A percentile compares a stretch with the other conserved stretches of the same genome.
These are phyloP conservation scores for Trichosporon faecale DNA, from an alignment of 1,284 basidiomycete genomes.

Conservation along the genomic window DNA sequence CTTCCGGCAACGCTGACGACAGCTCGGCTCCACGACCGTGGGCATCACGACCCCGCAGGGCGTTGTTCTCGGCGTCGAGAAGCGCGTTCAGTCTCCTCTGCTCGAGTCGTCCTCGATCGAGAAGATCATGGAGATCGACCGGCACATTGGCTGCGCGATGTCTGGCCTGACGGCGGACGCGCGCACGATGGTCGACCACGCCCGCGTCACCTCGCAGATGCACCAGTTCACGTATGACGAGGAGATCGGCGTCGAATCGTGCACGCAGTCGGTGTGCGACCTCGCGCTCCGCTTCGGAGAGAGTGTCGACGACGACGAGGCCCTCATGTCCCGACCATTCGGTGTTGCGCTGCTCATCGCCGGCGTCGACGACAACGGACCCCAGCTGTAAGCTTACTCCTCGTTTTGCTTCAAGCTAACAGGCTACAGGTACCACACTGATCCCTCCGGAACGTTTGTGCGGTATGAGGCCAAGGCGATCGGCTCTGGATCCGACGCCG, in stretches of 20 bases:
- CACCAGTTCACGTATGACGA: conserved; percentile 98
- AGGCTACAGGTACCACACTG: conserved; percentile 78
- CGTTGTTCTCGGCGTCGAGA: conserved; percentile 93
- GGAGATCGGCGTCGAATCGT: conserved; percentile 92
- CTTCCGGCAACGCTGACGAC: conserved; percentile 19
- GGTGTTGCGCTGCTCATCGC: conserved; percentile 97
- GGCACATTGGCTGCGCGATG: conserved; percentile 96
- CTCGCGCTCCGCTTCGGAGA: conserved; percentile 96
- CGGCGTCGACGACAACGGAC: conserved; percentile 92
- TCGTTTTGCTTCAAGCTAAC: conserved; percentile 11
- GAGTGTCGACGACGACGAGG: conserved; percentile 97
- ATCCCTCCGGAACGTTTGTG: conserved; percentile 98
- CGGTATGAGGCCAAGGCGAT: conserved; percentile 98
- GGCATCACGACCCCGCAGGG: conserved; percentile 84
- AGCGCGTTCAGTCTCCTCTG: conserved; percentile 94
- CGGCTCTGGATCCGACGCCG: conserved; percentile 95
- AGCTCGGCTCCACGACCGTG: conserved; percentile 97
- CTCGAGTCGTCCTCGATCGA: conserved; percentile 95
- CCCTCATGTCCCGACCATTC: conserved; percentile 98
- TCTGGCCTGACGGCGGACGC: conserved; percentile 97
- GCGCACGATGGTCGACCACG: conserved; percentile 99
- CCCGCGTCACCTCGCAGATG: conserved; percentile 93
- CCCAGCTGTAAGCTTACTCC: conserved; percentile 72
- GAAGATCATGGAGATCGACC: conserved; percentile 99
- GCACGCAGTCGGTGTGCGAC: conserved; percentile 97